Conservation (phyloP, 371 early-diverging fungal species). For the Parasitella parasitica region DNA sequence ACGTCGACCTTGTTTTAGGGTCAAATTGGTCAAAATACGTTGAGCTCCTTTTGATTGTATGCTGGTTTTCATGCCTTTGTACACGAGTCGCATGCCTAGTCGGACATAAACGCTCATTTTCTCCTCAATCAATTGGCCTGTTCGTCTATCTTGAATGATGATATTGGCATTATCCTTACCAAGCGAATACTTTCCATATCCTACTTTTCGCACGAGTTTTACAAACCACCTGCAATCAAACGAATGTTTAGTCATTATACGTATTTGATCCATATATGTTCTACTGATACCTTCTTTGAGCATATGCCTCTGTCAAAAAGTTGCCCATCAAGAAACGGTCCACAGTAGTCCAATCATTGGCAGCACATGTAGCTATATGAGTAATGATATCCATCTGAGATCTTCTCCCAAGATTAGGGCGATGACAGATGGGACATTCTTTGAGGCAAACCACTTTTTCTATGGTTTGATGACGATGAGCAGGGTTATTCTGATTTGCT, state of each 20-base stretch:
- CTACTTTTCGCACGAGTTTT: slow-evolving; percentile 69
- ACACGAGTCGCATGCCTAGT: slow-evolving; percentile 79
- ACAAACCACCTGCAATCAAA: slow-evolving; percentile 64
- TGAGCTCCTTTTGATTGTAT: slow-evolving; percentile 49
- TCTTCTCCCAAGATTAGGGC: slow-evolving; percentile 51
- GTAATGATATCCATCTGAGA: slow-evolving; percentile 74
- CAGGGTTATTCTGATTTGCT: not conserved
- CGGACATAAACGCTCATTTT: slow-evolving; percentile 80
- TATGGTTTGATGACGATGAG: slow-evolving; percentile 8
- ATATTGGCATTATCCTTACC: slow-evolving; percentile 70
- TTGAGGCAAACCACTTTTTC: slow-evolving; percentile 65
- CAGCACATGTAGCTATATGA: slow-evolving; percentile 73
- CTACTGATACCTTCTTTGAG: slow-evolving; percentile 51
- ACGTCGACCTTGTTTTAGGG: slow-evolving; percentile 73
- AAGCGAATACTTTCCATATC: slow-evolving; percentile 68
- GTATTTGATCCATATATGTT: not conserved
- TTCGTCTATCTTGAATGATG: slow-evolving; percentile 70
- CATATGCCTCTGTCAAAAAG: slow-evolving; percentile 74
- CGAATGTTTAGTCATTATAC: not conserved
- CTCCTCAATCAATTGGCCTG: slow-evolving; percentile 77
- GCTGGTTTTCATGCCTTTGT: slow-evolving; percentile 56
- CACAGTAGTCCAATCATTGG: slow-evolving; percentile 59
- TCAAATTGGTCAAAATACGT: slow-evolving; percentile 58
- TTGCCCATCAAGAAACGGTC: slow-evolving; percentile 72
- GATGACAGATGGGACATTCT: slow-evolving; percentile 75